phyloP scores from a whole-genome alignment of 305 asterid genomes.

The Rubia occidens region DNA sequence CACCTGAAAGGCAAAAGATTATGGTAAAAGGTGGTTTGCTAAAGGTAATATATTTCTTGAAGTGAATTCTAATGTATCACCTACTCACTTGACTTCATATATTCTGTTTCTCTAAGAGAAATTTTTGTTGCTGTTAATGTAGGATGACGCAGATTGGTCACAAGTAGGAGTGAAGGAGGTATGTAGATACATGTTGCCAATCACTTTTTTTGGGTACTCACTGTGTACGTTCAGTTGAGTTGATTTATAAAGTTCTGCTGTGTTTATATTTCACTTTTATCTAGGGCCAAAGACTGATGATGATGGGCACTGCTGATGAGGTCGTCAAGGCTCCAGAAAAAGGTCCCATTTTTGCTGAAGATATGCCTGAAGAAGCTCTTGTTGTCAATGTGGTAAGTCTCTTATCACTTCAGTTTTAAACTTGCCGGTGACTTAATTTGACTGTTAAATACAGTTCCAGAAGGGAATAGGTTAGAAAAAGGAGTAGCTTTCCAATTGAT shows the following conservation, averaged over 20 bases:
- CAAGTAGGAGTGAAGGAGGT: conserved; percentile 92
- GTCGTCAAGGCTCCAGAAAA: conserved; percentile 95
- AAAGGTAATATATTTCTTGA: conserved; percentile 41
- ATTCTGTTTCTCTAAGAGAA: background rate
- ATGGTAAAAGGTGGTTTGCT: conserved; percentile 97
- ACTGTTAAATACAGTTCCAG: background rate
- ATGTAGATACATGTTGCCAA: conserved; percentile 9
- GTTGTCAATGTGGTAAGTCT: conserved; percentile 57
- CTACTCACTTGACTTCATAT: background rate
- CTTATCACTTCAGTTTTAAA: conserved; percentile 10
- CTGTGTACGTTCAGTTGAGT: conserved; percentile 1
- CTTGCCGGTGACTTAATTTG: background rate
- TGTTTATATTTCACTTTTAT: conserved; percentile 29
- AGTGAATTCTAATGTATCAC: background rate
- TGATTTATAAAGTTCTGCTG: conserved; percentile 11
- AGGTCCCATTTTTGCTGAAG: conserved; percentile 83
- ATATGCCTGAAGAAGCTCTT: conserved; percentile 94
- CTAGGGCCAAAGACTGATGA: conserved; percentile 98
- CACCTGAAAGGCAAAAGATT: conserved; percentile 98
- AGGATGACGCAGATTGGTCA: conserved; percentile 99
- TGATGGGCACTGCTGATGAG: conserved; percentile 99
- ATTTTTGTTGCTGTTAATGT: conserved; percentile 12
- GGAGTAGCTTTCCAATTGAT: conserved; percentile 5
- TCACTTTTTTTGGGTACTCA: background rate
- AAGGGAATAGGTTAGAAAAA: background rate